These are phyloP conservation scores for Deakozyma indianensis DNA, from an alignment of 805 yeast genomes.

Conservation along the genomic window DNA sequence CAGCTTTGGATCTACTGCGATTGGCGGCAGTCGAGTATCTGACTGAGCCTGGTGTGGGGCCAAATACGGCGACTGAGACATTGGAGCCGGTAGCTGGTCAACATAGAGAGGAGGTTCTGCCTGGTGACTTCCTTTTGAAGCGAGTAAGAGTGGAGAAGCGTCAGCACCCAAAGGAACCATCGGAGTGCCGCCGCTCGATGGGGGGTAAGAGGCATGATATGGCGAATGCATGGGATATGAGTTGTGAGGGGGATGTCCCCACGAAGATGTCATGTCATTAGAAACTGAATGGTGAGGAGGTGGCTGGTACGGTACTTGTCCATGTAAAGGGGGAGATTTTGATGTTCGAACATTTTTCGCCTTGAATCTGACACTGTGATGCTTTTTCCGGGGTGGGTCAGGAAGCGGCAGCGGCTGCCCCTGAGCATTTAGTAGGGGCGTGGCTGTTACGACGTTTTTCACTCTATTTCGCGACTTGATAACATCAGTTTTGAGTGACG, in stretches of 20 bases:
- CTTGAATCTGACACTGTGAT: background rate
- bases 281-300: background rate
- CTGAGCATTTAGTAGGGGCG: background rate
- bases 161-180: background rate
- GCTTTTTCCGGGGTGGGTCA: background rate
- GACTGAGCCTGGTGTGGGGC: constrained; percentile 10
- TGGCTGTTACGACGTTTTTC: constrained; percentile 24
- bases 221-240: constrained; percentile 2
- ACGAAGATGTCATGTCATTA: background rate
- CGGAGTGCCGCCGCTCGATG: background rate
- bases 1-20: background rate
- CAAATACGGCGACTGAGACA: constrained; percentile 11
- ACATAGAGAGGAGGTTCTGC: constrained; percentile 3
- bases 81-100: constrained; percentile 11
- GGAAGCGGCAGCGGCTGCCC: background rate
- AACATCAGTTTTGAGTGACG: constrained; percentile 77
- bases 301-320: background rate
- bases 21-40: constrained; percentile 6
- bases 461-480: constrained; percentile 80
- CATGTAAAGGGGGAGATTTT: background rate
- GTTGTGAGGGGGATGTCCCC: background rate
- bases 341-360: background rate
- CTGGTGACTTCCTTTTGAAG: background rate
- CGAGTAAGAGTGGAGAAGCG: constrained; percentile 7
- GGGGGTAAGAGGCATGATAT: background rate